Evolutionary conservation across 257 asterid genomes (phyloP).

Genomic region (Echium plantagineum): DNA sequence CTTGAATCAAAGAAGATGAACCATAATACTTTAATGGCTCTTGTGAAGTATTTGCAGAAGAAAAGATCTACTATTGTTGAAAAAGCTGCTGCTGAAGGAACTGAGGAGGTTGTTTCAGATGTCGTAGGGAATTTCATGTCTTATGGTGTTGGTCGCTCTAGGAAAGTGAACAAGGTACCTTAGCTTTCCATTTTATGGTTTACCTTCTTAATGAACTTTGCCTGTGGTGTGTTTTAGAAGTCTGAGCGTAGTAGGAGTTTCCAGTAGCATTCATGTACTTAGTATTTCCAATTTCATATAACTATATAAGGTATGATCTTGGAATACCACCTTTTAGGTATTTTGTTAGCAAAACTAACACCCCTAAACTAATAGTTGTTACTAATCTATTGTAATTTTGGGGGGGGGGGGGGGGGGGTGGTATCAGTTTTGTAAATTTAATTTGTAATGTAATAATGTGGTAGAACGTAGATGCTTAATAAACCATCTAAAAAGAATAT

Average conservation of each 20-base stretch:
- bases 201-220: background rate
- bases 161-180: conserved; percentile 58
- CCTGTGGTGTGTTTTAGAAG: too few relatives aligned
- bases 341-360: too few relatives aligned
- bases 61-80: conserved; percentile 68
- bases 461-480: too few relatives aligned
- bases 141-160: conserved; percentile 52
- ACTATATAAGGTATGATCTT: too few relatives aligned
- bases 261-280: background rate
- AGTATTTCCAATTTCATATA: too few relatives aligned
- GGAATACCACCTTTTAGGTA: too few relatives aligned
- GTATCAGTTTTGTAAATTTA: too few relatives aligned
- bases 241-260: background rate
- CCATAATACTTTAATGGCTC: conserved; percentile 96
- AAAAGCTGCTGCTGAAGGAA: conserved; percentile 95
- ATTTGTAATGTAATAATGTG: too few relatives aligned
- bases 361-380: too few relatives aligned
- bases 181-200: conserved; percentile 8
- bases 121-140: conserved; percentile 70
- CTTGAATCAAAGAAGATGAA: conserved; percentile 80
- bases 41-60: conserved; percentile 83
- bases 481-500: too few relatives aligned
- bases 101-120: conserved; percentile 97
- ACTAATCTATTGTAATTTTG: too few relatives aligned
- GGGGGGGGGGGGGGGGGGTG: too few relatives aligned